Evolutionary conservation across 805 yeast species (phyloP).

Genomic region (Cyberlindnera suaveolens): DNA sequence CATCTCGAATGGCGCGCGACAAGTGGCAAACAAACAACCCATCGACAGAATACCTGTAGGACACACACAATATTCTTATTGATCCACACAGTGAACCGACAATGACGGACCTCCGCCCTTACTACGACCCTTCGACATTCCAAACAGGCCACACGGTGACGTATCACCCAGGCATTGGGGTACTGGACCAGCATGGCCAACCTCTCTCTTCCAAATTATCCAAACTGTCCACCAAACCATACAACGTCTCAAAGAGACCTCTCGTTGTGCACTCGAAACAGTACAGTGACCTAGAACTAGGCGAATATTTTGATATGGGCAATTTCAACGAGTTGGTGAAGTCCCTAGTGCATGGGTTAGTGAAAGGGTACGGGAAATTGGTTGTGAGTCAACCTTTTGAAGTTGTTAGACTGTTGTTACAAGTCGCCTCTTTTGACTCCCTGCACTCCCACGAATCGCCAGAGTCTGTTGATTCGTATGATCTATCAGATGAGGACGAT

Average conservation of each 20-base stretch:
- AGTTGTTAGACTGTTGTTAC: conserved; percentile 68
- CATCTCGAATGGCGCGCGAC: too few species aligned
- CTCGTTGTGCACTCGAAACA: background rate
- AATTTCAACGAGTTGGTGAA: conserved; percentile 51
- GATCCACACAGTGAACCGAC: too few species aligned
- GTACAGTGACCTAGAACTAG: conserved; percentile 49
- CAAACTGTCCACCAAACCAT: conserved; percentile 13
- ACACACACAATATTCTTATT: too few species aligned
- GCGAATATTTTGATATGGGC: conserved; percentile 55
- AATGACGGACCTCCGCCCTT: conserved; percentile 43
- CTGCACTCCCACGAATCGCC: conserved; percentile 29
- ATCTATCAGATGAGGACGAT: conserved; percentile 30
- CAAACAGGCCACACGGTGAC: conserved; percentile 58
- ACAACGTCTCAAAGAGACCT: too few species aligned
- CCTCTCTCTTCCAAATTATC: conserved; percentile 35
- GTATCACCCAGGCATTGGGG: conserved; percentile 56
- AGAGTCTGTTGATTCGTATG: conserved; percentile 12
- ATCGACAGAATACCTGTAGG: too few species aligned
- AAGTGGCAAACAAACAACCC: too few species aligned
- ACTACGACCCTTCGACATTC: conserved; percentile 62
- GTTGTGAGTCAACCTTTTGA: conserved; percentile 85
- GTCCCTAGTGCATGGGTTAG: conserved; percentile 53
- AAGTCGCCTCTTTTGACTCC: conserved; percentile 39
- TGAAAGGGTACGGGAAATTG: conserved; percentile 63
- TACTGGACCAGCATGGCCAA: conserved; percentile 40